phyloP scores from a whole-genome alignment of 495 filamentous ascomycete species.

The Podospora fimiseda region DNA sequence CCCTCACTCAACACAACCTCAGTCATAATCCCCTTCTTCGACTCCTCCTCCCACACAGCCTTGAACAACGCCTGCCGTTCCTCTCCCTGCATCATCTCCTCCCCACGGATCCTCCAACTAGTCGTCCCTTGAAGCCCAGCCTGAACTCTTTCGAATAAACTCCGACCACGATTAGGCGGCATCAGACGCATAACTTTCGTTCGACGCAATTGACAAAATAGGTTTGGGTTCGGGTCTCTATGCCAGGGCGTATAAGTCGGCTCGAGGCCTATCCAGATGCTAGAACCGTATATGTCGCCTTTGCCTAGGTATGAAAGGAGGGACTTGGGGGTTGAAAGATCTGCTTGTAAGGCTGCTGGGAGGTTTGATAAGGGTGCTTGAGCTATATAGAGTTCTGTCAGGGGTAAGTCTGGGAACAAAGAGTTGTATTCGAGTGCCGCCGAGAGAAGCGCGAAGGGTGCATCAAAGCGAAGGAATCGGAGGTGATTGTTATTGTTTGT shows the following conservation, averaged over 20 bases:
- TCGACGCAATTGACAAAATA: conserved; percentile 79
- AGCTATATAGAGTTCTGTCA: conserved; percentile 65
- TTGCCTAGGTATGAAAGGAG: conserved; percentile 51
- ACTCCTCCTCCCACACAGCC: conserved; percentile 58
- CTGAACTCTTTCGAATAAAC: conserved; percentile 55
- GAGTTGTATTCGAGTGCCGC: conserved; percentile 32
- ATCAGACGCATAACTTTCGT: conserved; percentile 68
- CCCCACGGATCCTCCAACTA: conserved; percentile 58
- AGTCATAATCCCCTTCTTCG: conserved; percentile 18
- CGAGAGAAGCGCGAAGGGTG: conserved; percentile 31
- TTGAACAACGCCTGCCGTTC: conserved; percentile 61
- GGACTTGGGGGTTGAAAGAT: conserved; percentile 58
- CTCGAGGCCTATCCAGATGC: conserved; percentile 80
- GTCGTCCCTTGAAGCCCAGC: conserved; percentile 37
- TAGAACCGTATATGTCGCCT: conserved; percentile 73
- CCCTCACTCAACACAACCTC: conserved; percentile 55
- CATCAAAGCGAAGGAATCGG: conserved; percentile 31
- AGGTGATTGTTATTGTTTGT: not conserved
- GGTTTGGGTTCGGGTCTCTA: conserved; percentile 87
- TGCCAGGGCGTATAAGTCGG: conserved; percentile 88
- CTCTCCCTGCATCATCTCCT: conserved; percentile 87
- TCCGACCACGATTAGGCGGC: conserved; percentile 51
- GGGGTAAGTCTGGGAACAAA: not conserved
- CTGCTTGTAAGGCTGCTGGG: conserved; percentile 52
- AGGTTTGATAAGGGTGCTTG: conserved; percentile 66